These are phyloP conservation scores for Zea mays DNA, from an alignment of 176 grass and related monocot genomes.

Conservation along the genomic window Zm-B73-REFERENCE-NAM-5.0 NC_050097.1:203406501-203407000, in stretches of 20 bases:
- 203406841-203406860: background rate
- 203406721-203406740: constrained; percentile 9
- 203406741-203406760: background rate
- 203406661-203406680: background rate
- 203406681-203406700: background rate
- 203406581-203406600: constrained; percentile 1
- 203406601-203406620: background rate
- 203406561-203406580: background rate
- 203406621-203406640: background rate
- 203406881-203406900: background rate
- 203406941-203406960: constrained; percentile 26
- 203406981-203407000: constrained; percentile 2
- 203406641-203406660: background rate
- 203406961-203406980: background rate
- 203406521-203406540: background rate
- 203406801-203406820: constrained; percentile 13
- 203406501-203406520: background rate
- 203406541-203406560: background rate
- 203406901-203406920: background rate
- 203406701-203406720: background rate
- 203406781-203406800: constrained; percentile 14
- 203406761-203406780: constrained; percentile 2
- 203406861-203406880: background rate
- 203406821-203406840: background rate
- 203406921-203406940: constrained; percentile 18